A percentile compares a stretch with the other conserved stretches of the same genome.
phyloP scores from a whole-genome alignment of 495 filamentous ascomycete genomes.

The Tuber melanosporum region DNA sequence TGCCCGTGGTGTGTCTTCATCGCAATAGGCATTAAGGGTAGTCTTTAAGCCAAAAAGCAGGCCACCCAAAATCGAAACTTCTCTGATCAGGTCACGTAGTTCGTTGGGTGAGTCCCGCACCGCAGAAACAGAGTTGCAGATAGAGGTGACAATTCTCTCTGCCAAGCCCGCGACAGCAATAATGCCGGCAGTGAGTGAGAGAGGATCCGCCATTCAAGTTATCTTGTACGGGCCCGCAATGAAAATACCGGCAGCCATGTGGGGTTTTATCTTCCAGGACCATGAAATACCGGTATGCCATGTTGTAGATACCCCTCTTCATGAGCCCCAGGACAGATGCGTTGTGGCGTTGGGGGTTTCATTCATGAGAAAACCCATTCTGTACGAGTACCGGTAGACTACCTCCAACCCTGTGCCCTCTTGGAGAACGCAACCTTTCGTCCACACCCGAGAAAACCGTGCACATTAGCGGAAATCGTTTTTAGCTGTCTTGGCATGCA shows the following conservation, averaged over 20 bases:
- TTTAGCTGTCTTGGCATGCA: too few species aligned
- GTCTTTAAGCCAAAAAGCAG: background rate
- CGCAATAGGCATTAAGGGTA: background rate
- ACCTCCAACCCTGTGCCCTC: too few species aligned
- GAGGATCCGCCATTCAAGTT: background rate
- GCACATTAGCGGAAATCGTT: too few species aligned
- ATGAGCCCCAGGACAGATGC: background rate
- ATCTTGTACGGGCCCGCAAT: background rate
- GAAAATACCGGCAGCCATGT: background rate
- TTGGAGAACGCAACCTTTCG: too few species aligned
- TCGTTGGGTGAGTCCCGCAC: background rate
- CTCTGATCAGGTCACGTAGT: background rate
- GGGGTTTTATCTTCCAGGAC: background rate
- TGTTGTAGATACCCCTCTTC: background rate
- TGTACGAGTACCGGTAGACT: too few species aligned
- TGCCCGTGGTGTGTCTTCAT: background rate
- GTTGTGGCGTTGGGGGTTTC: background rate
- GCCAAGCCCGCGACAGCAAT: background rate
- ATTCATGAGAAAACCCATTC: background rate
- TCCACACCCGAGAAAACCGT: too few species aligned
- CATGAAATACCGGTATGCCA: too few species aligned
- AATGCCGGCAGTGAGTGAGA: background rate
- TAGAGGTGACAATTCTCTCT: background rate
- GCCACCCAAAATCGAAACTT: background rate
- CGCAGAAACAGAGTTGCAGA: background rate